These are phyloP conservation scores for Termitomyces sp. DNA, from an alignment of 768 basidiomycete genomes.

Conservation along the genomic window DNA sequence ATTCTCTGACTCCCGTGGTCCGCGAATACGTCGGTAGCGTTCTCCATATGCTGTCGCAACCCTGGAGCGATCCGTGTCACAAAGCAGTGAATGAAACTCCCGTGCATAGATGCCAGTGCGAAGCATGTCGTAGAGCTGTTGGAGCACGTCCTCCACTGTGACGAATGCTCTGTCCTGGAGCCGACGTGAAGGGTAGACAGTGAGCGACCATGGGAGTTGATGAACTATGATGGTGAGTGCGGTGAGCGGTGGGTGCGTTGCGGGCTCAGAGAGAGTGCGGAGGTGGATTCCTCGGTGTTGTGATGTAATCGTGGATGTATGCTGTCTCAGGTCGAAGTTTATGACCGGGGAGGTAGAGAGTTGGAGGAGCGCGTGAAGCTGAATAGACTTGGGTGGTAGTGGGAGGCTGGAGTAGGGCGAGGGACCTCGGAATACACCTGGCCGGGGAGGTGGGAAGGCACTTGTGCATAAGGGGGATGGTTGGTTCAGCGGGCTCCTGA, in stretches of 20 bases:
- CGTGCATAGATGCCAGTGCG: constrained; percentile 32
- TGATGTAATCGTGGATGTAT: constrained; percentile 21
- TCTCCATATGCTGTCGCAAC: too few species aligned
- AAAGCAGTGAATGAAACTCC: too few species aligned
- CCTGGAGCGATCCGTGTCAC: too few species aligned
- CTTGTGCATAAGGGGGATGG: background rate
- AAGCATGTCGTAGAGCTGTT: constrained; percentile 28
- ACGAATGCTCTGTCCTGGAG: constrained; percentile 15
- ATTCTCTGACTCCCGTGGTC: constrained; percentile 27
- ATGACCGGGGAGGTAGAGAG: constrained; percentile 7
- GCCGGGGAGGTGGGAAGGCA: too few species aligned
- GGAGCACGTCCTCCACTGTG: constrained; percentile 30
- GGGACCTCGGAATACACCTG: too few species aligned
- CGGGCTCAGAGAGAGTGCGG: too few species aligned
- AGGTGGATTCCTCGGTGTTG: too few species aligned
- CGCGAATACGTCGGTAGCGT: constrained; percentile 31
- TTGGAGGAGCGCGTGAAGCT: too few species aligned
- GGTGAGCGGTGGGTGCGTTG: too few species aligned
- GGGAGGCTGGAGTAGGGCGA: too few species aligned
- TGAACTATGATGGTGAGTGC: too few species aligned
- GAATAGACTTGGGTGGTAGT: too few species aligned
- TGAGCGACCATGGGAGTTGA: constrained; percentile 32
- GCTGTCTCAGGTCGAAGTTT: constrained; percentile 22
- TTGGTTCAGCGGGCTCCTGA: background rate
- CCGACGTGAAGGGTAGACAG: constrained; percentile 20